These are phyloP conservation scores for Wolfiporia cocos DNA, from an alignment of 1,284 basidiomycete genomes.

Conservation along the genomic window DNA sequence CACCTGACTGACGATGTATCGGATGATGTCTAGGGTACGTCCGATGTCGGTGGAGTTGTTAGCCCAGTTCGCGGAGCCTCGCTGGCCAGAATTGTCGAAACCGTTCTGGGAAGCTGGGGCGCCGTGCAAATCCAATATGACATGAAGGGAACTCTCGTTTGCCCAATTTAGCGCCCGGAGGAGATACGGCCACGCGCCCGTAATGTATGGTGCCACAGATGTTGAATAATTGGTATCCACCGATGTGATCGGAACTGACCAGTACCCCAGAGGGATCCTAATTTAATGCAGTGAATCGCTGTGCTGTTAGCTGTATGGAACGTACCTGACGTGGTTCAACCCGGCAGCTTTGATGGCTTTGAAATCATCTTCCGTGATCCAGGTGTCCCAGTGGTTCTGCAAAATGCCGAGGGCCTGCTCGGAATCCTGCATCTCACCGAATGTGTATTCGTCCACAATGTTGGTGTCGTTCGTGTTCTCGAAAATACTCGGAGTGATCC, in stretches of 20 bases:
- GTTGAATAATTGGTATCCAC: conserved; percentile 44
- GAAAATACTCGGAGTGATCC: conserved; percentile 73
- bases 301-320: too few relatives aligned
- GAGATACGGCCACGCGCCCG: conserved; percentile 67
- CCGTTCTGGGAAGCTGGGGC: conserved; percentile 70
- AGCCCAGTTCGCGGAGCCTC: conserved; percentile 61
- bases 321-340: conserved; percentile 70
- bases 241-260: conserved; percentile 62
- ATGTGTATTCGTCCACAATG: conserved; percentile 67
- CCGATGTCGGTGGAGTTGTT: conserved; percentile 47
- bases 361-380: conserved; percentile 73
- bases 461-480: conserved; percentile 52
- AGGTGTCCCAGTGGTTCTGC: conserved; percentile 63
- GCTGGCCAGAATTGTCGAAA: conserved; percentile 82
- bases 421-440: conserved; percentile 49
- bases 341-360: conserved; percentile 60
- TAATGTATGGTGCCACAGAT: conserved; percentile 48
- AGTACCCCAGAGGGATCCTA: conserved; percentile 70
- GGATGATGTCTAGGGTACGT: conserved; percentile 60
- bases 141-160: conserved; percentile 44
- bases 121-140: conserved; percentile 69
- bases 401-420: conserved; percentile 41
- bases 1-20: conserved; percentile 47
- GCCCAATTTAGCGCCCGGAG: conserved; percentile 64
- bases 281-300: too few relatives aligned